Percentiles rank a stretch among this genome's conserved stretches.
Evolutionary conservation across 352 stramenopile species (phyloP).

Genomic region (Pythium volutum): DNA sequence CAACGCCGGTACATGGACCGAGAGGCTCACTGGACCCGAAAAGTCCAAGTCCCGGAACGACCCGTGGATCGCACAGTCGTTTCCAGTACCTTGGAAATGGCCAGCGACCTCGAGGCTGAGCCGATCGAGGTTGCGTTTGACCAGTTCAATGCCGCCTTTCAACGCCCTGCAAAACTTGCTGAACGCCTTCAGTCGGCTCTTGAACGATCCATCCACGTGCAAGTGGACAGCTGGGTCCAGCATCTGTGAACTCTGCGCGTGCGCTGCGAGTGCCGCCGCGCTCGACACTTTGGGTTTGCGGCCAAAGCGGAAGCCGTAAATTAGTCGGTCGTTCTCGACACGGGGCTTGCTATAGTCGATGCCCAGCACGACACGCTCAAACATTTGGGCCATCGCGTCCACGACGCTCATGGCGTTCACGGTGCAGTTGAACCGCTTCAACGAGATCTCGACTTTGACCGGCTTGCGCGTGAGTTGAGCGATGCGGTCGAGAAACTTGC

Average conservation of each 20-base stretch:
- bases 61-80: slow-evolving; percentile 51
- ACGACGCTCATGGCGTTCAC: slow-evolving; percentile 56
- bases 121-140: slow-evolving; percentile 56
- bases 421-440: slow-evolving; percentile 58
- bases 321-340: slow-evolving; percentile 39
- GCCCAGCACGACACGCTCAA: slow-evolving; percentile 57
- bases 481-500: slow-evolving; percentile 54
- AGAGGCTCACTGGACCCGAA: slow-evolving; percentile 46
- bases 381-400: slow-evolving; percentile 55
- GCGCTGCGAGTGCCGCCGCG: slow-evolving; percentile 32
- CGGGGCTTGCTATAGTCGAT: slow-evolving; percentile 63
- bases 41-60: slow-evolving; percentile 66
- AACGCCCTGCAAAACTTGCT: slow-evolving; percentile 56
- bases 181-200: slow-evolving; percentile 46
- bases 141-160: slow-evolving; percentile 48
- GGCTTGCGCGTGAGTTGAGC: slow-evolving; percentile 50
- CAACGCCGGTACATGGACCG: slow-evolving; percentile 41
- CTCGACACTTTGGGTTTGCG: slow-evolving; percentile 44
- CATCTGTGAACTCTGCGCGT: slow-evolving; percentile 29
- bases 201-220: slow-evolving; percentile 43
- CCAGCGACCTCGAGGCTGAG: slow-evolving; percentile 50
- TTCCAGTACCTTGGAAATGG: slow-evolving; percentile 42
- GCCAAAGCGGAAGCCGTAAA: slow-evolving; percentile 75
- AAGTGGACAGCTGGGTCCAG: slow-evolving; percentile 44
- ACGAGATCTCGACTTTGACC: slow-evolving; percentile 35